Evolutionary conservation across 2,329 filamentous ascomycete species (phyloP).

Genomic region (Colletotrichum plurivorum): DNA sequence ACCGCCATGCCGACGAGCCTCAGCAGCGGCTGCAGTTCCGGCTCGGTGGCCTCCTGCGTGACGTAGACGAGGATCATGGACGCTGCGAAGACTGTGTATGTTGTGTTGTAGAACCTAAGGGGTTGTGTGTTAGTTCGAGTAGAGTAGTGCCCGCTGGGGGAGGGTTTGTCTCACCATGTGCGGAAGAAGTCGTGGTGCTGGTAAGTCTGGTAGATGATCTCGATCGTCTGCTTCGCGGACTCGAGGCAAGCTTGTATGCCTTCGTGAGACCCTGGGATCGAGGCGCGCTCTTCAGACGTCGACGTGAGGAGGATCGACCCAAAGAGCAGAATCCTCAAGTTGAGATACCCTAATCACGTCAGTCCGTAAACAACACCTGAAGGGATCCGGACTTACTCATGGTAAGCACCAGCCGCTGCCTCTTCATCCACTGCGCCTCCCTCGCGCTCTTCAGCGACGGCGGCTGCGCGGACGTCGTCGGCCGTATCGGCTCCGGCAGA

Average conservation of each 20-base stretch:
- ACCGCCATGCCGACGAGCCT: conserved; percentile 44
- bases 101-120: conserved; percentile 49
- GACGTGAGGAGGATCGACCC: conserved; percentile 46
- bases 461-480: conserved; percentile 33
- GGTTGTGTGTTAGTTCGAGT: neutral
- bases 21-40: conserved; percentile 40
- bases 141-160: too few species aligned
- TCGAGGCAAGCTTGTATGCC: conserved; percentile 45
- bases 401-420: conserved; percentile 45
- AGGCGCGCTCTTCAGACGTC: conserved; percentile 38
- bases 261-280: conserved; percentile 41
- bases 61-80: conserved; percentile 48
- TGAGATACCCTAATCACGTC: conserved; percentile 43
- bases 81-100: conserved; percentile 48
- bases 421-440: conserved; percentile 46
- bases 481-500: conserved; percentile 44
- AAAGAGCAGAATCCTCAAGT: conserved; percentile 46
- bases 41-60: conserved; percentile 43
- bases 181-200: conserved; percentile 49
- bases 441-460: conserved; percentile 40
- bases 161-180: conserved; percentile 43
- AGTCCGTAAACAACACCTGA: neutral
- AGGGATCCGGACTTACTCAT: conserved; percentile 39
- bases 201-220: conserved; percentile 47
- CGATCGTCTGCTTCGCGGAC: conserved; percentile 47